phyloP scores from a whole-genome alignment of 139 green algal genomes.

The Trebouxia sp. region DNA sequence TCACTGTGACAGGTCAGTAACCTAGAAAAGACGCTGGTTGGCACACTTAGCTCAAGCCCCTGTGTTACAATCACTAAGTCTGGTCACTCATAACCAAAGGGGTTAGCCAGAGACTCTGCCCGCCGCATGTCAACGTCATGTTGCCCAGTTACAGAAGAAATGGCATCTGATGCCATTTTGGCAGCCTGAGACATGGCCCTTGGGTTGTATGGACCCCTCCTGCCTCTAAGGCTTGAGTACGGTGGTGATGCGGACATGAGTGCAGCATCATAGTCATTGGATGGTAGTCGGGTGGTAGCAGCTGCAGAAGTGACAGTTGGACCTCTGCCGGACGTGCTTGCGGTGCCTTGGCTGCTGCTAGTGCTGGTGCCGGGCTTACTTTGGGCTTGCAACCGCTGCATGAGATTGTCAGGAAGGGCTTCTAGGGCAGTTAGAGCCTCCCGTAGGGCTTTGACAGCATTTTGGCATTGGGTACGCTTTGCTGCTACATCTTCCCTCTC shows the following conservation, averaged over 20 bases:
- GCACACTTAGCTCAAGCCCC: too few relatives aligned
- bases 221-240: slow-evolving; percentile 4
- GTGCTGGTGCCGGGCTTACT: too few relatives aligned
- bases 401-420: slow-evolving; percentile 42
- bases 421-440: slow-evolving; percentile 45
- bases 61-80: too few relatives aligned
- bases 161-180: slow-evolving; percentile 18
- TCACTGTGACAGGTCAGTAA: too few relatives aligned
- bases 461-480: slow-evolving; percentile 56
- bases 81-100: slow-evolving; percentile 9
- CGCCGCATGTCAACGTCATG: background rate
- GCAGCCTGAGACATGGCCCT: slow-evolving; percentile 17
- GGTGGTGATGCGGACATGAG: background rate
- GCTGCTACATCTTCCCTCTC: slow-evolving; percentile 78
- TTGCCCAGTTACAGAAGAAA: background rate
- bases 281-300: background rate
- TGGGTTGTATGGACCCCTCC: background rate
- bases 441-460: slow-evolving; percentile 48
- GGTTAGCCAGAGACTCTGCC: slow-evolving; percentile 21
- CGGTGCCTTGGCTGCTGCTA: too few relatives aligned
- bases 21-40: too few relatives aligned
- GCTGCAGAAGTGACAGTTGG: background rate
- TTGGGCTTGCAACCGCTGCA: slow-evolving; percentile 23
- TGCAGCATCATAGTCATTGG: slow-evolving; percentile 10
- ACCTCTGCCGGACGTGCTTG: background rate